Conservation (phyloP, 75 land plant species). For the Picea sitchensis region DNA sequence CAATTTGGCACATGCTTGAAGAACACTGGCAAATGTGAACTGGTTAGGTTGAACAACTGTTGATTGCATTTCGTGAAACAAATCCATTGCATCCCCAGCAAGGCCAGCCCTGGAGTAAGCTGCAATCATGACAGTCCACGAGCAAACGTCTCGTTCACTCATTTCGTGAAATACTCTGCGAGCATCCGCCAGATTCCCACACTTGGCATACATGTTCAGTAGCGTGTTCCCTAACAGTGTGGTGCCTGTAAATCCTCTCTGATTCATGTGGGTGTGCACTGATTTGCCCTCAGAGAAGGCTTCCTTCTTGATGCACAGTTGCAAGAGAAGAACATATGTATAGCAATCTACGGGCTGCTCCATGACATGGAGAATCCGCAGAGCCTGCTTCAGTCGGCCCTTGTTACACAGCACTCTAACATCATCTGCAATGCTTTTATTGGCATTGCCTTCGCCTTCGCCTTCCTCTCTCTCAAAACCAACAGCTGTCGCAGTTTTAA, state of each 20-base stretch:
- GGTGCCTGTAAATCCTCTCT: background rate
- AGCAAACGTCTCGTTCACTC: background rate
- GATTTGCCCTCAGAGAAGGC: conserved; percentile 6
- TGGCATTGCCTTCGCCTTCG: too few relatives aligned
- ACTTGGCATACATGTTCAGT: conserved; percentile 13
- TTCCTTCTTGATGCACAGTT: background rate
- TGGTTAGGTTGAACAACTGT: background rate
- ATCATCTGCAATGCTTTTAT: background rate
- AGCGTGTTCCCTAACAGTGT: conserved; percentile 6
- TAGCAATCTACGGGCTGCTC: background rate
- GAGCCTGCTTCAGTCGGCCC: background rate
- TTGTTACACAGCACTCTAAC: background rate
- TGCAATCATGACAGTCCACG: conserved; percentile 13
- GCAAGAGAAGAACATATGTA: conserved; percentile 1
- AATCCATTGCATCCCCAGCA: background rate
- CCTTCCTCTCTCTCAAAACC: too few relatives aligned
- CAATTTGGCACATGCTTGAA: background rate
- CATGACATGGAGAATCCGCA: background rate
- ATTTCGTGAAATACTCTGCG: background rate
- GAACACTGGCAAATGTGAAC: conserved; percentile 4
- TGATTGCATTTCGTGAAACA: conserved; percentile 5
- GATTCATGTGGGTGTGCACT: background rate
- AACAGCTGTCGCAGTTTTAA: too few relatives aligned
- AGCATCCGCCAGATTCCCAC: background rate
- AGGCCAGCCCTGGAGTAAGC: conserved; percentile 1